phyloP scores from a whole-genome alignment of 2,329 filamentous ascomycete genomes.

The Whalleya microplaca region DNA sequence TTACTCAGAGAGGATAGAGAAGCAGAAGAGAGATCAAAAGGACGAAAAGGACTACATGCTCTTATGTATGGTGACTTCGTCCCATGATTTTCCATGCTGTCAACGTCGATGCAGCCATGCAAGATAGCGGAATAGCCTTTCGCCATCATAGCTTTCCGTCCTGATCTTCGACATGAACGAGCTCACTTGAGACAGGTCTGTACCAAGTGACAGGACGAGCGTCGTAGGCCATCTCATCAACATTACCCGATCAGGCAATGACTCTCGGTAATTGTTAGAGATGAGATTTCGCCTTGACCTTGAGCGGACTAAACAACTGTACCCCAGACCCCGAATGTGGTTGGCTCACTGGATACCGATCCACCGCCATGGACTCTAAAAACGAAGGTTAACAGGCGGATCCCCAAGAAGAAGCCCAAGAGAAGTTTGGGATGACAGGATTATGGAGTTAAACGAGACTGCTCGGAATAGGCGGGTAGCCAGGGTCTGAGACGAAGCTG shows the following conservation, averaged over 20 bases:
- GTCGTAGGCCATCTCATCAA: slow-evolving; percentile 12
- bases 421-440: slow-evolving; percentile 1
- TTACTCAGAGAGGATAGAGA: slow-evolving; percentile 31
- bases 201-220: not conserved
- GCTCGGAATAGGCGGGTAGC: slow-evolving; percentile 22
- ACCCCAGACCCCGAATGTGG: not conserved
- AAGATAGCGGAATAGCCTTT: slow-evolving; percentile 8
- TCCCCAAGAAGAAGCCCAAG: slow-evolving; percentile 5
- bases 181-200: slow-evolving; percentile 30
- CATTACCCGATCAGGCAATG: slow-evolving; percentile 19
- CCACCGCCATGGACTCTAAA: slow-evolving; percentile 21
- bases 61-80: slow-evolving; percentile 31
- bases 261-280: slow-evolving; percentile 10
- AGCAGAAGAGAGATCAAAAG: slow-evolving; percentile 21
- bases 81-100: slow-evolving; percentile 1
- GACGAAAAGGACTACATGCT: slow-evolving; percentile 12
- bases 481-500: slow-evolving; percentile 38
- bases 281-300: slow-evolving; percentile 15
- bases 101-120: slow-evolving; percentile 10
- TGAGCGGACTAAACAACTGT: slow-evolving; percentile 17
- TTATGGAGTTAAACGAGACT: slow-evolving; percentile 18
- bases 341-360: slow-evolving; percentile 1
- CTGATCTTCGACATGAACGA: slow-evolving; percentile 30
- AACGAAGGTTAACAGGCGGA: slow-evolving; percentile 30
- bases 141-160: slow-evolving; percentile 14